Evolutionary conservation across 2,329 filamentous ascomycete species (phyloP).

Genomic region (Trichophyton benhamiae): DNA sequence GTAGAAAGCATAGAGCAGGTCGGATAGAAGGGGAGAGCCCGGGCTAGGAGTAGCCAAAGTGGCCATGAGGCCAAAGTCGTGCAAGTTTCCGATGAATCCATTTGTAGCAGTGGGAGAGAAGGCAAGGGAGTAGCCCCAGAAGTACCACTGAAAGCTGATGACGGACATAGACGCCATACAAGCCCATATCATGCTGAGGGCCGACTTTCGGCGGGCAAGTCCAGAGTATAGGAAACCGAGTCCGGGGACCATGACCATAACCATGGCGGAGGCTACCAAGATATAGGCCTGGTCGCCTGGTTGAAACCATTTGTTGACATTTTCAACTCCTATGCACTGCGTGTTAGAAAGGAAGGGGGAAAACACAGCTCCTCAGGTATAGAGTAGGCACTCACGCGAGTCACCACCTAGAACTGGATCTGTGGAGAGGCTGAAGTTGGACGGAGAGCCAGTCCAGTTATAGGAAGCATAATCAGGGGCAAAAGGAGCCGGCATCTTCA

Average conservation of each 20-base stretch:
- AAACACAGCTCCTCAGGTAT: background rate
- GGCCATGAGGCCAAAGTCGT: constrained; percentile 78
- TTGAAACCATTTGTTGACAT: constrained; percentile 92
- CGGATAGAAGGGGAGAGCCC: constrained; percentile 76
- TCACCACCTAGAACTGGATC: constrained; percentile 57
- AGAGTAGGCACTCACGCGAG: constrained; percentile 51
- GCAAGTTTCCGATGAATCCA: constrained; percentile 82
- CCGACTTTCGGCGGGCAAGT: constrained; percentile 92
- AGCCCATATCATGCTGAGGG: constrained; percentile 92
- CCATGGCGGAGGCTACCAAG: constrained; percentile 78
- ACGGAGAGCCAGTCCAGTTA: constrained; percentile 37
- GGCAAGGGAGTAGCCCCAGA: constrained; percentile 95
- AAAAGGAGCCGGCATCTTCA: background rate
- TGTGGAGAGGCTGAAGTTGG: constrained; percentile 34
- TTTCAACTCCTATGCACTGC: constrained; percentile 53
- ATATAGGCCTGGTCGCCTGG: constrained; percentile 91
- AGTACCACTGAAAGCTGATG: constrained; percentile 97
- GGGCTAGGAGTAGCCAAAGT: constrained; percentile 74
- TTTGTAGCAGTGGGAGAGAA: constrained; percentile 73
- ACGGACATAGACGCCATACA: constrained; percentile 89
- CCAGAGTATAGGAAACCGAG: constrained; percentile 97
- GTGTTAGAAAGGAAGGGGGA: background rate
- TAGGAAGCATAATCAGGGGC: constrained; percentile 37
- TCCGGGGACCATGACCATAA: constrained; percentile 90
- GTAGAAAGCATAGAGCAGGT: constrained; percentile 88